A percentile compares a stretch with the other conserved stretches of the same genome.
phyloP scores from a whole-genome alignment of 805 yeast species.

The Metschnikowia drakensbergensis region DNA sequence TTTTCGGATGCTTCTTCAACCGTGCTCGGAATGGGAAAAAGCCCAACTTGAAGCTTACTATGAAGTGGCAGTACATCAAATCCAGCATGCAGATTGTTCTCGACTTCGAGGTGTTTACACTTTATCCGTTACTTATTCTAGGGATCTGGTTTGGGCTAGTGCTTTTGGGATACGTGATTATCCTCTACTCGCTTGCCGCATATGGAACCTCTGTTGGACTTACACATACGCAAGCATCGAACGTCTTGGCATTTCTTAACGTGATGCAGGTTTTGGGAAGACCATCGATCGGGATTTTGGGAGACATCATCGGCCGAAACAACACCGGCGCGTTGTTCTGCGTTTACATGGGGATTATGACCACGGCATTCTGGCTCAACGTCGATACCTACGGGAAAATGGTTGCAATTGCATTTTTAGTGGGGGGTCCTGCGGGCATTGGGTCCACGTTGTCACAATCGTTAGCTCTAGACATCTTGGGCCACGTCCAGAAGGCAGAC shows the following conservation, averaged over 20 bases:
- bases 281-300: constrained; percentile 43
- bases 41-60: constrained; percentile 22
- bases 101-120: constrained; percentile 26
- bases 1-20: constrained; percentile 40
- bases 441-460: constrained; percentile 23
- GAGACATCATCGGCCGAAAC: constrained; percentile 46
- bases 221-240: constrained; percentile 28
- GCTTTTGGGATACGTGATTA: constrained; percentile 34
- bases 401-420: constrained; percentile 26
- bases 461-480: constrained; percentile 16
- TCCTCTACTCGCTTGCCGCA: constrained; percentile 36
- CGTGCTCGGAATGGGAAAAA: constrained; percentile 41
- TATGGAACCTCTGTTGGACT: constrained; percentile 45
- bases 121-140: constrained; percentile 21
- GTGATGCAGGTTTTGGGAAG: constrained; percentile 49
- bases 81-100: constrained; percentile 34
- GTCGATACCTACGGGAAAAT: constrained; percentile 30
- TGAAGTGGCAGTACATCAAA: constrained; percentile 18
- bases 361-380: constrained; percentile 39
- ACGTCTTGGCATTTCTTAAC: constrained; percentile 35
- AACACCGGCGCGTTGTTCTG: constrained; percentile 30
- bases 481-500: constrained; percentile 13
- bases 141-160: constrained; percentile 36
- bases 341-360: constrained; percentile 22
- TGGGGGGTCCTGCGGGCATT: constrained; percentile 32